phyloP scores from a whole-genome alignment of 371 early-diverging fungal genomes.

The Mortierella sp. region DNA sequence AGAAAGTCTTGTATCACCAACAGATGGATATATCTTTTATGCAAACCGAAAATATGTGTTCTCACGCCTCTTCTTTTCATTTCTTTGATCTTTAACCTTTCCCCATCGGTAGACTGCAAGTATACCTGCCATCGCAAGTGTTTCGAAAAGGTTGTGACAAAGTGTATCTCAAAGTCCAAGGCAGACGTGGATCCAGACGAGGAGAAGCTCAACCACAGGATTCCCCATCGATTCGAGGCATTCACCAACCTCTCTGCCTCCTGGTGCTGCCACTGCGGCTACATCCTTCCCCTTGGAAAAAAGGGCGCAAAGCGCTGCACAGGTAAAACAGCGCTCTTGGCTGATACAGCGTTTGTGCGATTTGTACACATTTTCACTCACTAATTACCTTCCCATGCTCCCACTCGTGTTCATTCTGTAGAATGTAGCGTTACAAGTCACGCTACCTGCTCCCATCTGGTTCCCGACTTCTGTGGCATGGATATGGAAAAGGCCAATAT shows the following conservation, averaged over 20 bases:
- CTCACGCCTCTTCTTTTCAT: neutral
- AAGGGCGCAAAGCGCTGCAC: slow-evolving; percentile 75
- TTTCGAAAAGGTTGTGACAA: slow-evolving; percentile 83
- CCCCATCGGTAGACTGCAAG: slow-evolving; percentile 79
- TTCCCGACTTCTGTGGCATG: slow-evolving; percentile 96
- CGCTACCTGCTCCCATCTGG: slow-evolving; percentile 82
- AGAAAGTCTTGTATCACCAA: neutral
- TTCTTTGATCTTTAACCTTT: neutral
- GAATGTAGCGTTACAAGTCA: slow-evolving; percentile 91
- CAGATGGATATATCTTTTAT: neutral
- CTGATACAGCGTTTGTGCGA: neutral
- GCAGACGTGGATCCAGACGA: slow-evolving; percentile 72
- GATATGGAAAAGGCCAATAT: slow-evolving; percentile 86
- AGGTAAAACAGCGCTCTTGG: slow-evolving; percentile 42
- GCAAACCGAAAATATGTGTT: neutral
- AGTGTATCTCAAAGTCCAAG: slow-evolving; percentile 87
- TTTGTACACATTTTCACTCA: neutral
- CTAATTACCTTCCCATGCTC: neutral
- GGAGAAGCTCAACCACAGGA: slow-evolving; percentile 86
- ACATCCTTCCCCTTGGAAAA: slow-evolving; percentile 89
- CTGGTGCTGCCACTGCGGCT: slow-evolving; percentile 99
- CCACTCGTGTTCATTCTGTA: slow-evolving; percentile 23
- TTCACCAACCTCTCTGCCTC: slow-evolving; percentile 82
- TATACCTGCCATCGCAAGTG: slow-evolving; percentile 96
- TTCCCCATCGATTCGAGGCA: slow-evolving; percentile 93